Conservation (phyloP, 1,284 basidiomycete genomes). For the Austroboletus novae-zelandiae region DNA sequence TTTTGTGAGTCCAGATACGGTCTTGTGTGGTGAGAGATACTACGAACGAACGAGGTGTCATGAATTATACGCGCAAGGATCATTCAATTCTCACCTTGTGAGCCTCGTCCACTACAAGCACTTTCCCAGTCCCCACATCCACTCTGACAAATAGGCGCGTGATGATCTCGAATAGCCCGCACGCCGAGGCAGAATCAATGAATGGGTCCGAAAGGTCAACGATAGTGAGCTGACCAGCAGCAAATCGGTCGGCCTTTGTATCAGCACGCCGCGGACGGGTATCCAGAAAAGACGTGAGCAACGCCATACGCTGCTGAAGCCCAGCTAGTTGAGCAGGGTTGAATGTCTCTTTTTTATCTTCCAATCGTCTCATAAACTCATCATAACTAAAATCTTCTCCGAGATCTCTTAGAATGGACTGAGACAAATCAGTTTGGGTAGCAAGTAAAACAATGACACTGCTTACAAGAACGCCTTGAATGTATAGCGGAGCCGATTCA, state of each 20-base stretch:
- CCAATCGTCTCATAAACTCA: constrained; percentile 47
- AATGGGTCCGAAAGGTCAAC: constrained; percentile 72
- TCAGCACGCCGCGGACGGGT: constrained; percentile 11
- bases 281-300: constrained; percentile 53
- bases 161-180: constrained; percentile 68
- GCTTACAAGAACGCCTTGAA: constrained; percentile 59
- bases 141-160: constrained; percentile 64
- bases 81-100: constrained; percentile 52
- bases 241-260: constrained; percentile 39
- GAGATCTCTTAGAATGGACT: constrained; percentile 45
- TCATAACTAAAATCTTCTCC: constrained; percentile 46
- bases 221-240: constrained; percentile 55
- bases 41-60: constrained; percentile 23
- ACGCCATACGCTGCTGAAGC: constrained; percentile 56
- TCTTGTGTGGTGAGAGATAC: constrained; percentile 55
- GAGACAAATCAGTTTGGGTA: constrained; percentile 11
- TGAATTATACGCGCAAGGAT: neutral
- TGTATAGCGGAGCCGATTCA: constrained; percentile 61
- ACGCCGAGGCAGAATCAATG: constrained; percentile 63
- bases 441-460: neutral
- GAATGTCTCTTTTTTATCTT: constrained; percentile 47
- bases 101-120: constrained; percentile 71
- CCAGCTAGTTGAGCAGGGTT: constrained; percentile 51
- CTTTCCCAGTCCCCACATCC: constrained; percentile 61
- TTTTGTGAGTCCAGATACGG: constrained; percentile 53